phyloP scores from a whole-genome alignment of 2,329 filamentous ascomycete species.

The Sordariomycetes sp. region DNA sequence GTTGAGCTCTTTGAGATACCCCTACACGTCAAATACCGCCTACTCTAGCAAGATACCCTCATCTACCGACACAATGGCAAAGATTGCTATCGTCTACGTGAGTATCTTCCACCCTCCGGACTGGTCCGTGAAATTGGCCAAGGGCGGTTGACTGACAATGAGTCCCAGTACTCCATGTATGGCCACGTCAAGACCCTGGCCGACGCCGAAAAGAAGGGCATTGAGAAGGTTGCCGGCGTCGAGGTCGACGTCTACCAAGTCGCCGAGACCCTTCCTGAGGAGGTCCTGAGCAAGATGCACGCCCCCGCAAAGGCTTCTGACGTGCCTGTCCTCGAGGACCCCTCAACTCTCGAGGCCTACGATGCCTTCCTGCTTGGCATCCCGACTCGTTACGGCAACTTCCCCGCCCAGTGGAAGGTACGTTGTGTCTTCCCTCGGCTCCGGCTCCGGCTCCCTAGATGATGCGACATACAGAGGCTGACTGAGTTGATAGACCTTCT shows the following conservation, averaged over 20 bases:
- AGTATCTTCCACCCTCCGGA: slow-evolving; percentile 22
- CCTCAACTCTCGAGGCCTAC: slow-evolving; percentile 58
- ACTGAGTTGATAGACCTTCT: slow-evolving; percentile 45
- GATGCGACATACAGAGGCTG: not conserved
- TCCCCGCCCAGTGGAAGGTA: slow-evolving; percentile 88
- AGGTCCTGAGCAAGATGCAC: slow-evolving; percentile 85
- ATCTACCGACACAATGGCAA: slow-evolving; percentile 58
- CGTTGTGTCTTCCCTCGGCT: slow-evolving; percentile 3
- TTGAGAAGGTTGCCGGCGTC: slow-evolving; percentile 81
- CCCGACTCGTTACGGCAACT: slow-evolving; percentile 94
- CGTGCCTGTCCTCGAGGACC: slow-evolving; percentile 53
- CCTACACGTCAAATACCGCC: no score
- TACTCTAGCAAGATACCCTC: slow-evolving; percentile 19
- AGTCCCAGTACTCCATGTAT: slow-evolving; percentile 89
- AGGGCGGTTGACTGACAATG: not conserved
- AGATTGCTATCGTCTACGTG: slow-evolving; percentile 85
- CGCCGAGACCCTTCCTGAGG: slow-evolving; percentile 74
- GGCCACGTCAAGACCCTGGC: slow-evolving; percentile 81
- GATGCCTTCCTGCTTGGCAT: slow-evolving; percentile 90
- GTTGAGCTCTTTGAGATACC: no score
- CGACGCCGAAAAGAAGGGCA: slow-evolving; percentile 82
- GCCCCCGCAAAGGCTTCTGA: slow-evolving; percentile 66
- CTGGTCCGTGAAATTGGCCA: not conserved
- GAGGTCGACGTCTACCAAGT: slow-evolving; percentile 78
- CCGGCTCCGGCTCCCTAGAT: not conserved